Percentiles rank a stretch among this genome's conserved stretches.
These are phyloP conservation scores for Russula abietina DNA, from an alignment of 768 basidiomycete species.

Conservation along the genomic window DNA sequence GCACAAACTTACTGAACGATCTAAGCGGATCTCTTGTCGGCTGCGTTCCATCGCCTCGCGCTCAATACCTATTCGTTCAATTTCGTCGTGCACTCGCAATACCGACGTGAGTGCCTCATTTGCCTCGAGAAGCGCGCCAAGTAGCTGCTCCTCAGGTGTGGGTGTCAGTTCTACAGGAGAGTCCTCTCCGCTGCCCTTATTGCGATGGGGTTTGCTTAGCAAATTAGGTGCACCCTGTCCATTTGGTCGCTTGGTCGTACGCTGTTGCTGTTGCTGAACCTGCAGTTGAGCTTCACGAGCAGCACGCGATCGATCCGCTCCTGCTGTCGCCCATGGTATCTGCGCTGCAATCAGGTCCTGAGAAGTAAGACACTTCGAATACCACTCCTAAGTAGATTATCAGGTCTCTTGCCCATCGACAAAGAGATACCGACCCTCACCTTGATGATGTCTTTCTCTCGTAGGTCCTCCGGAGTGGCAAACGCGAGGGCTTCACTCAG, in stretches of 20 bases:
- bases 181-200: slow-evolving; percentile 22
- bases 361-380: slow-evolving; percentile 67
- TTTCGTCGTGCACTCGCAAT: slow-evolving; percentile 69
- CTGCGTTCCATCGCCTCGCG: slow-evolving; percentile 64
- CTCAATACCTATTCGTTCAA: slow-evolving; percentile 58
- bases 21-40: slow-evolving; percentile 58
- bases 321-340: slow-evolving; percentile 85
- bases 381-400: slow-evolving; percentile 64
- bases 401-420: neutral
- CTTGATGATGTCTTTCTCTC: slow-evolving; percentile 55
- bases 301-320: slow-evolving; percentile 64
- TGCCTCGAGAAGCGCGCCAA: slow-evolving; percentile 66
- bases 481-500: slow-evolving; percentile 65
- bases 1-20: slow-evolving; percentile 48
- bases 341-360: slow-evolving; percentile 83
- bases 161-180: slow-evolving; percentile 45
- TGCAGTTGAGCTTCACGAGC: slow-evolving; percentile 20
- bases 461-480: slow-evolving; percentile 65
- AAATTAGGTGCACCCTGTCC: neutral
- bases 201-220: slow-evolving; percentile 3
- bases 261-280: slow-evolving; percentile 18
- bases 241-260: slow-evolving; percentile 17
- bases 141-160: slow-evolving; percentile 69
- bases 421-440: slow-evolving; percentile 35
- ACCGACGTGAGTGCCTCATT: slow-evolving; percentile 66